phyloP scores from a whole-genome alignment of 768 basidiomycete species.

The Crassisporium funariophilum region DNA sequence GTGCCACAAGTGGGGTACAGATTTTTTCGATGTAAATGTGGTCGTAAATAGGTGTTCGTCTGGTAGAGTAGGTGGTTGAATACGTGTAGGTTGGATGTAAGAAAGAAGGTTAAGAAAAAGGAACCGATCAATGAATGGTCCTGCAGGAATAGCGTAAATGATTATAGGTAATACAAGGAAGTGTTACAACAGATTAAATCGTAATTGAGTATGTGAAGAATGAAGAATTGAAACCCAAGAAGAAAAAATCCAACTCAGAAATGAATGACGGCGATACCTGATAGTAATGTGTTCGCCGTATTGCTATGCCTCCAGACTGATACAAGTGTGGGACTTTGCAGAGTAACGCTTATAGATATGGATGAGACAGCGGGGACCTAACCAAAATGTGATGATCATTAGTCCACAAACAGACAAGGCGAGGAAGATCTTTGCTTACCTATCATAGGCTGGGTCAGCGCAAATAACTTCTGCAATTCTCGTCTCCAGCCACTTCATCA shows the following conservation, averaged over 20 bases:
- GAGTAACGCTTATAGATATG: constrained; percentile 12
- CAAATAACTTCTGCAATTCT: constrained; percentile 65
- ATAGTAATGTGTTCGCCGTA: no score
- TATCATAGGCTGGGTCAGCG: constrained; percentile 57
- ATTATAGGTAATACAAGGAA: constrained; percentile 3
- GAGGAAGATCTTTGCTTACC: constrained; percentile 23
- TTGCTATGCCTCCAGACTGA: no score
- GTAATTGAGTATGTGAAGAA: not conserved
- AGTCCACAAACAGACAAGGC: not conserved
- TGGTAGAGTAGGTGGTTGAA: no score
- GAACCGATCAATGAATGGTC: no score
- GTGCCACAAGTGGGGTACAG: no score
- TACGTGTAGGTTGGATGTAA: no score
- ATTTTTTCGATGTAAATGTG: no score
- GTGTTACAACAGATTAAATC: constrained; percentile 21
- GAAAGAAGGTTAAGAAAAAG: no score
- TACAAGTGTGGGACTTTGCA: not conserved
- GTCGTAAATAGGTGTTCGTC: no score
- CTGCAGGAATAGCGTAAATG: no score
- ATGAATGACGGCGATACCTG: not conserved
- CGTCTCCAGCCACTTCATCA: constrained; percentile 65
- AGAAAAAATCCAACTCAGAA: not conserved
- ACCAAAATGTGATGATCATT: not conserved
- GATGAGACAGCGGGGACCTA: constrained; percentile 16
- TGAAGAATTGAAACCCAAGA: not conserved